Evolutionary conservation across 257 asterid species (phyloP), one percentile per base, ranked within the genome.

Genomic region (Rehmannia glutinosa): DNA sequence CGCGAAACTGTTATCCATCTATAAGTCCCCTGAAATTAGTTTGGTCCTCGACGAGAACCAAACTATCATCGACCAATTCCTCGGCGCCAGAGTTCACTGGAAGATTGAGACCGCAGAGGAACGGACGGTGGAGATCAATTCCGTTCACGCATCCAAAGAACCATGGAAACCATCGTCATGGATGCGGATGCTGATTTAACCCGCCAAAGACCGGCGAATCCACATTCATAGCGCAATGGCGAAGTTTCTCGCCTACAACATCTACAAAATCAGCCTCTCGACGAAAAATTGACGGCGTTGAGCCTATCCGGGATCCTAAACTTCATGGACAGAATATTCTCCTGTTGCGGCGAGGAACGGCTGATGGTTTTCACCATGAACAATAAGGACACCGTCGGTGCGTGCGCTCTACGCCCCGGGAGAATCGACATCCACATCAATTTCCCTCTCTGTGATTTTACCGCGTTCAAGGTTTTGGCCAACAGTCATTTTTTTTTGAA

Each of bases 251-350:
- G 61, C 75, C 71, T 92, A 82, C 79, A 96, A 92, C 28, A 78
- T 92, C 25, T 89, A 89, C 83, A 95, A 92, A 52, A 73, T 92
- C 53, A 86, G 89, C 46, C 69, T 92, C 15, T 92, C 12, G 72
- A 49, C 2, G 81, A 76, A 43, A 87, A 86, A 66, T 64, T 86
- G 62, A 72, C 91, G 65, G 77, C 78, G 25, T 78, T 80, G 70
- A 87, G 92, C 76, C 3, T 72, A 4, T 74, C 97, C 5, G 98
- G 97, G 10, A 78, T 92, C 13, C 81, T 86, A 1, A 87, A 89
- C 47, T 92, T 92, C 80, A 89, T 92, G 98, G 98, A 92, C 73
- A 97, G 98, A 33, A 62, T 92, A 51, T 73, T 84, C 70, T 92
- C 98, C 60, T 75, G 88, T 79, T 86, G 96, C 80, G 96, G 95